Evolutionary conservation across 2,329 filamentous ascomycete species (phyloP).

Genomic region (Botrytis squamosa): DNA sequence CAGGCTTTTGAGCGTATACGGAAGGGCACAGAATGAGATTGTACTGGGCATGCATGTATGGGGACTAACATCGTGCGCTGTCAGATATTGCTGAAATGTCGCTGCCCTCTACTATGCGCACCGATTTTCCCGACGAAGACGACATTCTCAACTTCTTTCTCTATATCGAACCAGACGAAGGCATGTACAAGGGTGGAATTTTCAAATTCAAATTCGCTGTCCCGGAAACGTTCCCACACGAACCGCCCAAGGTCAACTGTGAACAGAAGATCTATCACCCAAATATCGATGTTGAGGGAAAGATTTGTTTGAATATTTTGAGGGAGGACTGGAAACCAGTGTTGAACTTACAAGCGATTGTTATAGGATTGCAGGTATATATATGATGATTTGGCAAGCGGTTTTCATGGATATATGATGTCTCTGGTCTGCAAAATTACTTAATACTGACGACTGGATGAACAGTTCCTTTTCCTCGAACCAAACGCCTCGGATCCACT

Average conservation of each 20-base stretch:
- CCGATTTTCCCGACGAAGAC: conserved; percentile 77
- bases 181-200: conserved; percentile 79
- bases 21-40: not conserved
- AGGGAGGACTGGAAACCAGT: conserved; percentile 99
- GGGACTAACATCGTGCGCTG: conserved; percentile 1
- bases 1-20: too few species aligned
- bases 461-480: conserved; percentile 91
- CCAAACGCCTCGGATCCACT: conserved; percentile 96
- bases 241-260: conserved; percentile 96
- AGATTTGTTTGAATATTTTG: conserved; percentile 96
- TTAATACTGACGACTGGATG: conserved; percentile 17
- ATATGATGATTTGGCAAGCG: conserved; percentile 31
- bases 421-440: too few species aligned
- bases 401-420: not conserved
- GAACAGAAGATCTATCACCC: conserved; percentile 98
- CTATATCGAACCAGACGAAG: conserved; percentile 81
- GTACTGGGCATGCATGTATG: not conserved
- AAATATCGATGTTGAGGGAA: conserved; percentile 96
- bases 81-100: conserved; percentile 79
- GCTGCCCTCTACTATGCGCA: conserved; percentile 76
- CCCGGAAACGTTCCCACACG: conserved; percentile 93
- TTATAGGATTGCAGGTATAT: conserved; percentile 89
- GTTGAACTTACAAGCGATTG: conserved; percentile 91
- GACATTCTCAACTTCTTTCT: conserved; percentile 83
- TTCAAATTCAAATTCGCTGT: conserved; percentile 93